phyloP scores from a whole-genome alignment of 179 eudicot species.

The Patellifolia procumbens region DNA sequence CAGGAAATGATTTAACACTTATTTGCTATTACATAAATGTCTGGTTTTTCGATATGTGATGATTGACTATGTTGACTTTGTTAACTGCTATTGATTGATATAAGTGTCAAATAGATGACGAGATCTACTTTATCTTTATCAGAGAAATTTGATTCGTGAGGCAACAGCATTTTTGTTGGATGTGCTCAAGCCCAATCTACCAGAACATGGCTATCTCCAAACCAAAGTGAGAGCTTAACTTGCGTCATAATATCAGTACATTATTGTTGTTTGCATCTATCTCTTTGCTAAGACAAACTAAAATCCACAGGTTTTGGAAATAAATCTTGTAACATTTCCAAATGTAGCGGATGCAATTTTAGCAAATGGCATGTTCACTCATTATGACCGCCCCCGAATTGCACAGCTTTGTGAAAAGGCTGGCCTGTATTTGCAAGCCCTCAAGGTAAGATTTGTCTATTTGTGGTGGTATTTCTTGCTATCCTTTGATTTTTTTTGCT shows the following conservation, averaged over 20 bases:
- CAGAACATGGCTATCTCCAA: conserved; percentile 86
- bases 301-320: conserved; percentile 72
- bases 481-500: not conserved
- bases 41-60: not conserved
- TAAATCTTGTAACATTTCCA: conserved; percentile 95
- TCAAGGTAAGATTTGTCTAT: conserved; percentile 32
- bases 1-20: not conserved
- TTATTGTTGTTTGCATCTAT: not conserved
- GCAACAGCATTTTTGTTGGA: conserved; percentile 97
- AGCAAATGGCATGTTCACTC: conserved; percentile 60
- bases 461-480: conserved; percentile 6
- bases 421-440: conserved; percentile 51
- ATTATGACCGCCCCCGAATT: conserved; percentile 54
- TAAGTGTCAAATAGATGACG: not conserved
- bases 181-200: conserved; percentile 90
- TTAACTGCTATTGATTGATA: not conserved
- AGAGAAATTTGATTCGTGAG: conserved; percentile 98
- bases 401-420: conserved; percentile 57
- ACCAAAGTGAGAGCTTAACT: conserved; percentile 58
- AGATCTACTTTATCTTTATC: conserved; percentile 15
- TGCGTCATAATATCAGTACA: not conserved
- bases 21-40: not conserved
- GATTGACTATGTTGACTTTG: not conserved
- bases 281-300: conserved; percentile 7
- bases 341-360: conserved; percentile 90